Percentiles rank a stretch among this genome's conserved stretches.
phyloP scores from a whole-genome alignment of 1,284 basidiomycete genomes.

The Afroboletus lepidellus region DNA sequence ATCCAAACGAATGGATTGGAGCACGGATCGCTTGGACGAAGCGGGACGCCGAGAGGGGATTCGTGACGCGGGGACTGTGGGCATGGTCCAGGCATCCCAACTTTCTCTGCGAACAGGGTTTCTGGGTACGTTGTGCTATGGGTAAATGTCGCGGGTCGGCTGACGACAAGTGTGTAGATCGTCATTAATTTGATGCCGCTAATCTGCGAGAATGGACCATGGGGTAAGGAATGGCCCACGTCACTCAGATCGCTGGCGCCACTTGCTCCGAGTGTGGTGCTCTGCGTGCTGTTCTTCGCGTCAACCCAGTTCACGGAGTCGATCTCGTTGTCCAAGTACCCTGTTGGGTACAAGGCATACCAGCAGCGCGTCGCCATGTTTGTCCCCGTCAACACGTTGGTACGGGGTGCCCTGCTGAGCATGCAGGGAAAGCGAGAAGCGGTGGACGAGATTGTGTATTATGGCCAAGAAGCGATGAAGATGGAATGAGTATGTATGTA shows the following conservation, averaged over 20 bases:
- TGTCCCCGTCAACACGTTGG: constrained; percentile 51
- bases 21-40: constrained; percentile 63
- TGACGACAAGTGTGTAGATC: constrained; percentile 41
- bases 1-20: constrained; percentile 60
- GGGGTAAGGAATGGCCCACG: constrained; percentile 26
- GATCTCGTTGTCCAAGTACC: constrained; percentile 78
- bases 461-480: constrained; percentile 32
- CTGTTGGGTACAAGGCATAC: constrained; percentile 69
- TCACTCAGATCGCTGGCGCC: constrained; percentile 37
- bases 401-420: constrained; percentile 39
- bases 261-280: constrained; percentile 53
- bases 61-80: constrained; percentile 84
- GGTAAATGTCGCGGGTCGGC: neutral
- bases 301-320: constrained; percentile 81
- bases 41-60: constrained; percentile 76
- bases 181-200: constrained; percentile 69
- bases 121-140: constrained; percentile 63
- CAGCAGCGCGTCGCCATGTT: constrained; percentile 84
- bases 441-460: constrained; percentile 45
- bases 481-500: constrained; percentile 6
- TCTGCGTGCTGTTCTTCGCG: constrained; percentile 67
- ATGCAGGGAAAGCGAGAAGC: constrained; percentile 35
- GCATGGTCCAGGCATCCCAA: constrained; percentile 88
- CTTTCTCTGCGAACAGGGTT: constrained; percentile 84
- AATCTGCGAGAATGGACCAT: constrained; percentile 44